Evolutionary conservation across 441 rosid genomes (phyloP).

Genomic region (Populus tomentosa): DNA sequence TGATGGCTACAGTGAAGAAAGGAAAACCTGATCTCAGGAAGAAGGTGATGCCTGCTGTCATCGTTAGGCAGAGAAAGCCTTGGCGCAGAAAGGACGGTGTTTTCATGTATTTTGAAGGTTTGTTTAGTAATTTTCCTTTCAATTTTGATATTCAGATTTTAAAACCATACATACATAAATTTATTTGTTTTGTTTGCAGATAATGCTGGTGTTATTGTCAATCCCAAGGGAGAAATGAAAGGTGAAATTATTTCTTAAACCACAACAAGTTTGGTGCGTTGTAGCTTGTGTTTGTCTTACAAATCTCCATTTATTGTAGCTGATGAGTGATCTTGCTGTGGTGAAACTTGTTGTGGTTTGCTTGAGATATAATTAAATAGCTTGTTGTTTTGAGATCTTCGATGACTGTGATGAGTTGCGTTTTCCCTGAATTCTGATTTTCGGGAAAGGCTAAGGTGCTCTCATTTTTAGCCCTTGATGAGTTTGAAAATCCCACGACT

Average conservation of each 20-base stretch:
- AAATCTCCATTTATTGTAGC: not conserved
- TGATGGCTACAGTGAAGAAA: constrained; percentile 77
- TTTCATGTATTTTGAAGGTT: constrained; percentile 85
- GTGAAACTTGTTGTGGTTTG: not conserved
- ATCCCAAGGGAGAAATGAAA: constrained; percentile 77
- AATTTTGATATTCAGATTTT: not conserved
- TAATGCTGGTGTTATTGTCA: constrained; percentile 72
- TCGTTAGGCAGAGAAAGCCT: constrained; percentile 72
- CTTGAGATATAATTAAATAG: not conserved
- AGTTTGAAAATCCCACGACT: not conserved
- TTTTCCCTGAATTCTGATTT: not conserved
- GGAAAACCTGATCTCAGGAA: constrained; percentile 76
- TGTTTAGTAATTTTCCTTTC: not conserved
- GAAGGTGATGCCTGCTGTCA: constrained; percentile 77
- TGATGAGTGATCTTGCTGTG: not conserved
- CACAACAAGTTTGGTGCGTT: not conserved
- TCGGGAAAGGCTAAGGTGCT: no score
- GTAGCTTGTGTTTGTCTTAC: not conserved
- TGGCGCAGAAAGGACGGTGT: constrained; percentile 93
- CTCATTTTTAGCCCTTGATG: not conserved
- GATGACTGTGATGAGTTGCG: not conserved
- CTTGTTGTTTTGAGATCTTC: not conserved
- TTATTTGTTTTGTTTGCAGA: constrained; percentile 31
- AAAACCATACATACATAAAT: not conserved
- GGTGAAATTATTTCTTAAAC: constrained; percentile 27